Conservation (phyloP, 2,329 filamentous ascomycete genomes). For the Trichoderma breve region DNA sequence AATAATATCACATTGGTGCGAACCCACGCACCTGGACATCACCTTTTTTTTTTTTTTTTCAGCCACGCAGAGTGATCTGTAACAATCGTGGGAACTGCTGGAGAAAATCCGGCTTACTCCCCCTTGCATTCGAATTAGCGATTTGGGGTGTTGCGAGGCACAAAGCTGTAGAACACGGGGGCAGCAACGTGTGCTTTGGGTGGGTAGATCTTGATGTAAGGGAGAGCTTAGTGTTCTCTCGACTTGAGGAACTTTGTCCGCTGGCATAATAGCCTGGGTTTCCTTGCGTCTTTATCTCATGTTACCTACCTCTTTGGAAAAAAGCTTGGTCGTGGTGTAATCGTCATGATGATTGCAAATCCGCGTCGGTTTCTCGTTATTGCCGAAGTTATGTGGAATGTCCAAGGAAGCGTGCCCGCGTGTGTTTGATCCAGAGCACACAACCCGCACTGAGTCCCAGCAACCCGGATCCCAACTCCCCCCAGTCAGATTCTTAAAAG, state of each 20-base stretch:
- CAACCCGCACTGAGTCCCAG: slow-evolving; percentile 5
- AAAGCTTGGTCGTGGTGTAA: not conserved
- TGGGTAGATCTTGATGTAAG: not conserved
- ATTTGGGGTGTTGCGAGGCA: not conserved
- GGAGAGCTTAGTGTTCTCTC: not conserved
- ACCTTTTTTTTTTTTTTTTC: not conserved
- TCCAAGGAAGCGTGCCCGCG: not conserved
- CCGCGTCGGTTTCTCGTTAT: not conserved
- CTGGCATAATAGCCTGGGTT: not conserved
- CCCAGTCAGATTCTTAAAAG: slow-evolving; percentile 11
- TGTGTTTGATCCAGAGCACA: not conserved
- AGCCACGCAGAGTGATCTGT: not conserved
- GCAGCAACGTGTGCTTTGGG: not conserved
- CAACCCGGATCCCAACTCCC: slow-evolving; percentile 10
- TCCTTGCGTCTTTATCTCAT: not conserved
- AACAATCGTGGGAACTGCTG: not conserved
- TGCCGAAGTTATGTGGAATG: not conserved
- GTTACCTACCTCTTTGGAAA: not conserved
- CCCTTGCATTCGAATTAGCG: not conserved
- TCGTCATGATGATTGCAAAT: not conserved
- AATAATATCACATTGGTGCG: not conserved
- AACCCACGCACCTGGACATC: not conserved
- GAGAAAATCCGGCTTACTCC: not conserved
- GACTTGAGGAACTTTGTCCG: not conserved
- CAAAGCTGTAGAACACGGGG: not conserved